These are phyloP conservation scores for Ustilago nuda DNA, from an alignment of 1,284 basidiomycete species.

Conservation along the genomic window DNA sequence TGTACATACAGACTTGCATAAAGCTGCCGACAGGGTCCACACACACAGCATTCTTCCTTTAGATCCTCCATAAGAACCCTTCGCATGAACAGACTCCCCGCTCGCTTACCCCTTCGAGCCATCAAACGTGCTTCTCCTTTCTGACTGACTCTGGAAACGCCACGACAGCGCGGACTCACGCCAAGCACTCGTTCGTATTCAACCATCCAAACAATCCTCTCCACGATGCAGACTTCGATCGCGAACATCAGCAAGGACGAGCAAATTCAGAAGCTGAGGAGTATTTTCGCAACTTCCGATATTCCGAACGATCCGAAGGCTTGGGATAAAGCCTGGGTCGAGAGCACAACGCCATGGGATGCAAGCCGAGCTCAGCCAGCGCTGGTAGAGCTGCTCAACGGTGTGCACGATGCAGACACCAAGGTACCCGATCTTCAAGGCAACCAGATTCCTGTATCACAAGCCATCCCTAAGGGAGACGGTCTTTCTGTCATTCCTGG, in stretches of 20 bases:
- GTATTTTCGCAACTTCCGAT: constrained; percentile 40
- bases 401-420: constrained; percentile 30
- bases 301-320: constrained; percentile 49
- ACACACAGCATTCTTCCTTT: neutral
- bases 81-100: constrained; percentile 1
- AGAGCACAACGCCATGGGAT: constrained; percentile 56
- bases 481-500: constrained; percentile 44
- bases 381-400: constrained; percentile 40
- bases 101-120: neutral
- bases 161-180: neutral
- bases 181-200: neutral
- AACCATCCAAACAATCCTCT: constrained; percentile 1
- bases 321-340: constrained; percentile 57
- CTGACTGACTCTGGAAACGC: neutral
- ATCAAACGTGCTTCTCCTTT: neutral
- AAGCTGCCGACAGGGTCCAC: constrained; percentile 1
- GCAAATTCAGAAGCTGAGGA: constrained; percentile 33
- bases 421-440: constrained; percentile 22
- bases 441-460: constrained; percentile 20
- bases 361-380: constrained; percentile 46
- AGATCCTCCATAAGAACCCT: neutral
- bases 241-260: constrained; percentile 16
- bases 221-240: constrained; percentile 4
- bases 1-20: neutral
- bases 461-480: constrained; percentile 22